Conservation (phyloP, 1,139 yeast genomes). For the Debaryomycetaceae sp. region DNA sequence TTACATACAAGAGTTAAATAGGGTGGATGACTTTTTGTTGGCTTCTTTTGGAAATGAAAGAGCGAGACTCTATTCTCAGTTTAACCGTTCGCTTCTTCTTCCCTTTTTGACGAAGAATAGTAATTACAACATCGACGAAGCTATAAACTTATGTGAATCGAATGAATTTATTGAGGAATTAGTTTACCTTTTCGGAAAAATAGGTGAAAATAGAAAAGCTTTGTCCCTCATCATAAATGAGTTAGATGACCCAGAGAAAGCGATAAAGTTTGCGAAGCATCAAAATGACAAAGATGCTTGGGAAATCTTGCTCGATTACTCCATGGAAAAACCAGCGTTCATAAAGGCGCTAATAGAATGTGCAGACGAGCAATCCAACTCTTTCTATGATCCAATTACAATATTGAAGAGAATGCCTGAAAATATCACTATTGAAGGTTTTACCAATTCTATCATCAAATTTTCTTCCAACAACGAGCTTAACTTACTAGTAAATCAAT, state of each 20-base stretch:
- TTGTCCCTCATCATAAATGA: slow-evolving; percentile 72
- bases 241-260: slow-evolving; percentile 73
- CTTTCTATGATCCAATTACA: slow-evolving; percentile 62
- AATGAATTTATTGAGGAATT: slow-evolving; percentile 60
- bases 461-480: slow-evolving; percentile 67
- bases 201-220: slow-evolving; percentile 79
- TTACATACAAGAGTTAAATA: slow-evolving; percentile 52
- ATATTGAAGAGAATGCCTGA: slow-evolving; percentile 65
- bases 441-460: slow-evolving; percentile 57
- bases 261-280: slow-evolving; percentile 74
- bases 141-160: slow-evolving; percentile 60
- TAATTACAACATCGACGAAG: slow-evolving; percentile 67
- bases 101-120: slow-evolving; percentile 44
- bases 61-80: slow-evolving; percentile 62
- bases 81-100: slow-evolving; percentile 50
- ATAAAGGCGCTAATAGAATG: slow-evolving; percentile 70
- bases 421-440: slow-evolving; percentile 60
- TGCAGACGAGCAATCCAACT: slow-evolving; percentile 53
- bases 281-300: slow-evolving; percentile 76
- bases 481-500: slow-evolving; percentile 53
- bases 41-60: slow-evolving; percentile 63
- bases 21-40: slow-evolving; percentile 52
- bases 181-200: slow-evolving; percentile 76
- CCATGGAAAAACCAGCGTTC: slow-evolving; percentile 70
- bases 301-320: slow-evolving; percentile 69